phyloP scores from a whole-genome alignment of 2,329 filamentous ascomycete genomes.

The Colletotrichum horii region DNA sequence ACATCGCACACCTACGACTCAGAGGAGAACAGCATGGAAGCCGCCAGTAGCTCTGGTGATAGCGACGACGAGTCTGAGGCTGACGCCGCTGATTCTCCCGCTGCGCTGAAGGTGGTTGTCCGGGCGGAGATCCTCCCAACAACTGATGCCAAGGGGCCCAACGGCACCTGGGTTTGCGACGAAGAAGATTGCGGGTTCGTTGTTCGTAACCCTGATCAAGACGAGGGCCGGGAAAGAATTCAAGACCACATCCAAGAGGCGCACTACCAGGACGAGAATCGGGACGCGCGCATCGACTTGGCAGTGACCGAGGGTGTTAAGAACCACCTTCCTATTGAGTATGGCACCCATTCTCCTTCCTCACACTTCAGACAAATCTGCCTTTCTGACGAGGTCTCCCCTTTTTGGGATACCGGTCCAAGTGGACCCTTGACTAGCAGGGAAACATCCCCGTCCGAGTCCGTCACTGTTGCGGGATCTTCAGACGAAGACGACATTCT shows the following conservation, averaged over 20 bases:
- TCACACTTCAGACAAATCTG: conserved; percentile 33
- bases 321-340: conserved; percentile 63
- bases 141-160: conserved; percentile 55
- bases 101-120: conserved; percentile 48
- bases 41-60: conserved; percentile 27
- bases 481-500: not conserved
- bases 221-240: conserved; percentile 61
- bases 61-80: conserved; percentile 23
- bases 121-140: conserved; percentile 56
- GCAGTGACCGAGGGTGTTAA: conserved; percentile 62
- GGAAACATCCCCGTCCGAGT: conserved; percentile 3
- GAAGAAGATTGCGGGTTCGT: conserved; percentile 68
- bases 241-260: conserved; percentile 63
- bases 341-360: conserved; percentile 43
- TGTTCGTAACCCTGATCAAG: conserved; percentile 65
- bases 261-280: conserved; percentile 50
- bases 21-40: conserved; percentile 35
- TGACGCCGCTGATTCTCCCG: conserved; percentile 13
- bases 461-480: not conserved
- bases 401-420: conserved; percentile 10
- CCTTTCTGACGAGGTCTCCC: conserved; percentile 9
- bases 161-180: conserved; percentile 71
- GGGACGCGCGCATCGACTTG: conserved; percentile 54
- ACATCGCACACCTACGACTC: conserved; percentile 37
- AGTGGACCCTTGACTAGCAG: conserved; percentile 7